Percentiles rank a stretch among this genome's conserved stretches.
phyloP scores from a whole-genome alignment of 805 yeast genomes.

The Cyberlindnera nakhonratchasimensis region DNA sequence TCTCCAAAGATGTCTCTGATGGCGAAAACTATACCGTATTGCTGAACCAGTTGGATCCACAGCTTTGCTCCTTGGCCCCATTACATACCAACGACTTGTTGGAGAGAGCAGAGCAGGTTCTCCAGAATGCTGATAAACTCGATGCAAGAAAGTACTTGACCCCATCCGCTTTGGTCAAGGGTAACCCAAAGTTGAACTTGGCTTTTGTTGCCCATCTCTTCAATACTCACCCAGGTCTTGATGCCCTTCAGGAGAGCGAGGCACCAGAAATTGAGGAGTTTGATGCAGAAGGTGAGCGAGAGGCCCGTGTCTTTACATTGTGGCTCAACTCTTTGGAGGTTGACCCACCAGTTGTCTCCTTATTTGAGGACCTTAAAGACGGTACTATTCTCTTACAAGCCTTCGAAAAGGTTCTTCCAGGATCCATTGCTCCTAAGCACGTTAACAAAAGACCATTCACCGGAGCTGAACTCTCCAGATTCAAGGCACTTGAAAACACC shows the following conservation, averaged over 20 bases:
- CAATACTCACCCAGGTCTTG: constrained; percentile 95
- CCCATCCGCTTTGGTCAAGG: constrained; percentile 88
- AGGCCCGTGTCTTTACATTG: constrained; percentile 95
- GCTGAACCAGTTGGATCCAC: constrained; percentile 84
- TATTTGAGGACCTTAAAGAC: constrained; percentile 93
- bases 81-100: constrained; percentile 72
- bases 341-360: constrained; percentile 85
- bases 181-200: constrained; percentile 93
- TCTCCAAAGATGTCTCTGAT: constrained; percentile 83
- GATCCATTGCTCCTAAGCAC: constrained; percentile 73
- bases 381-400: constrained; percentile 89
- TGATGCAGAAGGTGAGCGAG: constrained; percentile 99
- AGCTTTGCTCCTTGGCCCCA: constrained; percentile 76
- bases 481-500: constrained; percentile 96
- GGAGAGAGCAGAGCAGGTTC: constrained; percentile 82
- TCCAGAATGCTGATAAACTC: constrained; percentile 83
- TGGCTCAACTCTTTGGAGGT: constrained; percentile 98
- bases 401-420: constrained; percentile 93
- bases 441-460: constrained; percentile 80
- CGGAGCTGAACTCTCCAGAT: constrained; percentile 77
- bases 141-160: constrained; percentile 94
- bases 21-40: constrained; percentile 94
- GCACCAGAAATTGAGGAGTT: constrained; percentile 94
- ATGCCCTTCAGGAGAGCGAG: constrained; percentile 88
- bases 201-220: constrained; percentile 97